phyloP scores from a whole-genome alignment of 306 rosid species.

The Corylus avellana region DNA sequence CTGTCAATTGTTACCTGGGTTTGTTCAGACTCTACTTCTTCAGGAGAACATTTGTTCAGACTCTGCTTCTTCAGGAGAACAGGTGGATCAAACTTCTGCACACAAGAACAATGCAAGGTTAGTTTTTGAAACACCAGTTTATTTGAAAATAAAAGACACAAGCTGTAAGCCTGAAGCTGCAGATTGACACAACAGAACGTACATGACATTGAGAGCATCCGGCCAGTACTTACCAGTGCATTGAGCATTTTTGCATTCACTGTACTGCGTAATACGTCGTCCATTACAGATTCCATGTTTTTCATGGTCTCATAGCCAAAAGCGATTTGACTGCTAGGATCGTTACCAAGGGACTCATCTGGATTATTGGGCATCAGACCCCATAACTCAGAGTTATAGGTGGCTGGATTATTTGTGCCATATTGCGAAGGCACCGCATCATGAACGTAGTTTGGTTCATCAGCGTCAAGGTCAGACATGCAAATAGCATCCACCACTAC shows the following conservation, averaged over 20 bases:
- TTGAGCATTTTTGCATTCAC: conserved; percentile 28
- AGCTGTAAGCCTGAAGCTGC: conserved; percentile 4
- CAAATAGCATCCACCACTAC: not conserved
- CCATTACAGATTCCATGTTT: conserved; percentile 16
- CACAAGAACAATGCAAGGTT: not conserved
- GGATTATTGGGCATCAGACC: no score
- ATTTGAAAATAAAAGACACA: conserved; percentile 4
- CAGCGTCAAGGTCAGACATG: conserved; percentile 6
- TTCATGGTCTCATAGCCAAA: not conserved
- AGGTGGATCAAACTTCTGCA: conserved; percentile 27
- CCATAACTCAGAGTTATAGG: no score
- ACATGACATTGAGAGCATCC: conserved; percentile 14
- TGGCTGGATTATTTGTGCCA: no score
- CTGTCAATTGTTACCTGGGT: not conserved
- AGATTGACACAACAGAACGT: not conserved
- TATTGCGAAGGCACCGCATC: no score
- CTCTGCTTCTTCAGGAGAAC: not conserved
- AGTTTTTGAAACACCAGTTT: conserved; percentile 20
- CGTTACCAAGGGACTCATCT: conserved; percentile 16
- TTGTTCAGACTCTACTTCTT: conserved; percentile 45
- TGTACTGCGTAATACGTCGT: conserved; percentile 28
- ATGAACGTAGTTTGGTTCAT: no score
- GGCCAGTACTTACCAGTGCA: conserved; percentile 42
- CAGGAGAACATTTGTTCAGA: conserved; percentile 43
- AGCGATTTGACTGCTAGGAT: conserved; percentile 20